Evolutionary conservation across 2,329 filamentous ascomycete genomes (phyloP), one percentile per base, ranked within the genome.

Genomic region (Diaporthe longicolla): DNA sequence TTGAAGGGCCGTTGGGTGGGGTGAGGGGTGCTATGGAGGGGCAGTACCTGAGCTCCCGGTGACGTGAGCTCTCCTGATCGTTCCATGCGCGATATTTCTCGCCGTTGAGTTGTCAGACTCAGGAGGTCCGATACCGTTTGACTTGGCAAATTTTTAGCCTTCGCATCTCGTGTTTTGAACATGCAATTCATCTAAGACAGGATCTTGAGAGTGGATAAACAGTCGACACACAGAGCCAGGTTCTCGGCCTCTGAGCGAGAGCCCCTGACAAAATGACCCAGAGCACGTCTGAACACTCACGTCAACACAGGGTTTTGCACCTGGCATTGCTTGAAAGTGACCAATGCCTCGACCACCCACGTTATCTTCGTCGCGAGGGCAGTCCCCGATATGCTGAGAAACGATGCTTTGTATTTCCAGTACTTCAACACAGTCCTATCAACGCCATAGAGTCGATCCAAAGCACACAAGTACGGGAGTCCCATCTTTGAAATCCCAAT

Each of bases 11-110:
- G 40, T 32, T 37, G 55, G 54, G 74, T 73, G 74, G 74, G 74
- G 74, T 75, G 55, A 65, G 35, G 70, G 70, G 54, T 54, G 32
- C 61, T 32, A 40, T 74, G 72, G 72, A 75, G 71, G 66, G 57
- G 65, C 65, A 48, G 50, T 69, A n/a, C 61, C 63, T 59, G 54
- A 69, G 65, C 40, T 73, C 26, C 66, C 55, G 65, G 71, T 73
- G 71, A 75, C 74, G 74, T 74, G 68, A 57, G 71, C 72, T 61
- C 66, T 69, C 61, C 74, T 75, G 72, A 74, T 58, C 55, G 45
- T 71, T 40, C 72, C 59, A 70, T 58, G 66, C 74, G 72, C 72
- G 54, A 66, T 75, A 72, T 75, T 74, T 75, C 72, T 75, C 74
- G 74, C 72, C 72, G 55, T 72, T 72, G 68, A 71, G 2, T 63